A percentile compares a stretch with the other conserved stretches of the same genome.
phyloP scores from a whole-genome alignment of 192 early-diverging fungal species.

The Podochytrium sp. region DNA sequence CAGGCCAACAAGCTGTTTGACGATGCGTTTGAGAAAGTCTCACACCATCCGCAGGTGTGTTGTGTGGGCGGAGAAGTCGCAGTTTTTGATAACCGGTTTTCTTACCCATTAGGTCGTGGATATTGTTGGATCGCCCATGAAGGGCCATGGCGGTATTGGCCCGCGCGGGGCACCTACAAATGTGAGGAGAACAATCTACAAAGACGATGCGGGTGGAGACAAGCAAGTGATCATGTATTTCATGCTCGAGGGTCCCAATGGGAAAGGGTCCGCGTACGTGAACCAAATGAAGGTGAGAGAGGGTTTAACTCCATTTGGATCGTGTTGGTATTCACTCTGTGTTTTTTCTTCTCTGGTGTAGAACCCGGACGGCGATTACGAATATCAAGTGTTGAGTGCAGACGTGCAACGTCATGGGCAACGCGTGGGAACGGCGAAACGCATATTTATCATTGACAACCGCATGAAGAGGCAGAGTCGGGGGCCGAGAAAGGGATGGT shows the following conservation, averaged over 20 bases:
- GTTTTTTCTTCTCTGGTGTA: background rate
- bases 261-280: conserved; percentile 28
- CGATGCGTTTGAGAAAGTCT: conserved; percentile 29
- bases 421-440: conserved; percentile 11
- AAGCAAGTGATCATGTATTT: conserved; percentile 29
- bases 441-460: conserved; percentile 24
- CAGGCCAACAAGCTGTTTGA: conserved; percentile 13
- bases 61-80: background rate
- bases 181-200: conserved; percentile 21
- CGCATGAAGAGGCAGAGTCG: background rate
- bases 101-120: conserved; percentile 2
- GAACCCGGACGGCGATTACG: conserved; percentile 22
- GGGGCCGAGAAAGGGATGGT: conserved; percentile 18
- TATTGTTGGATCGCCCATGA: conserved; percentile 27
- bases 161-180: conserved; percentile 15
- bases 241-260: conserved; percentile 23
- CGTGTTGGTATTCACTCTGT: background rate
- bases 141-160: conserved; percentile 19
- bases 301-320: background rate
- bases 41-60: background rate
- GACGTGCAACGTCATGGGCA: conserved; percentile 23
- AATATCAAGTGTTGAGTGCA: conserved; percentile 28
- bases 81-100: too few species aligned
- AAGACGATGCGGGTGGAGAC: conserved; percentile 23
- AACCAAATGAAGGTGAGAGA: conserved; percentile 19